phyloP scores from a whole-genome alignment of 2,329 filamentous ascomycete genomes.

The Fusarium tupiense region DNA sequence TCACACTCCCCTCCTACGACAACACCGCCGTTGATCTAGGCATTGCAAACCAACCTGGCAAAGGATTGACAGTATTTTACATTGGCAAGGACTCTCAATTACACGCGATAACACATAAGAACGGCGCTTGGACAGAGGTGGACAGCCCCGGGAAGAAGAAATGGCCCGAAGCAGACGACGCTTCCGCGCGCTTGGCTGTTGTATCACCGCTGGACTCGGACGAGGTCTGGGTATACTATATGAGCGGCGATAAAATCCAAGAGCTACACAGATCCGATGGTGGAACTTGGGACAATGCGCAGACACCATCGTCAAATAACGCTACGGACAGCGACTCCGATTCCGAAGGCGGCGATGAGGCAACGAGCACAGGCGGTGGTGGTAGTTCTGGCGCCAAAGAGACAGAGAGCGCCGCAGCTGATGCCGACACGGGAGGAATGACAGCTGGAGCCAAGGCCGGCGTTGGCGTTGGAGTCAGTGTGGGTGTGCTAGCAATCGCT shows the following conservation, averaged over 20 bases:
- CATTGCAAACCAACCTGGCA: background rate
- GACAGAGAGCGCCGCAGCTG: background rate
- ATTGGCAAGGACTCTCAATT: slow-evolving; percentile 14
- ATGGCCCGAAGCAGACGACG: slow-evolving; percentile 17
- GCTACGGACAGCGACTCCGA: background rate
- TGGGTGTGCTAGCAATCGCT: background rate
- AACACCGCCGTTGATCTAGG: background rate
- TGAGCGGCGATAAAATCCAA: slow-evolving; percentile 10
- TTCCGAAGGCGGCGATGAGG: background rate
- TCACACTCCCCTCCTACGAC: slow-evolving; percentile 3
- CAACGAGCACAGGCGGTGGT: background rate
- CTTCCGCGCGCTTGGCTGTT: slow-evolving; percentile 15
- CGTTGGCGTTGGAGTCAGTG: slow-evolving; percentile 10
- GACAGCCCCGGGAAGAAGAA: background rate
- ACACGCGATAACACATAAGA: background rate
- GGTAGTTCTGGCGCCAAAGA: background rate
- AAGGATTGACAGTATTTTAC: slow-evolving; percentile 9
- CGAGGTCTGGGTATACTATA: slow-evolving; percentile 25
- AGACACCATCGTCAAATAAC: background rate
- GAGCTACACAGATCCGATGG: slow-evolving; percentile 5
- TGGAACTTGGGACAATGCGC: slow-evolving; percentile 3
- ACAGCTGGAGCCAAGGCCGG: slow-evolving; percentile 24
- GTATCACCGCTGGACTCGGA: slow-evolving; percentile 14
- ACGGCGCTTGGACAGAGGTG: background rate
- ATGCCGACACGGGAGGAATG: background rate